Conservation (phyloP, 2,329 filamentous ascomycete genomes). For the Talaromyces atroroseus region DNA sequence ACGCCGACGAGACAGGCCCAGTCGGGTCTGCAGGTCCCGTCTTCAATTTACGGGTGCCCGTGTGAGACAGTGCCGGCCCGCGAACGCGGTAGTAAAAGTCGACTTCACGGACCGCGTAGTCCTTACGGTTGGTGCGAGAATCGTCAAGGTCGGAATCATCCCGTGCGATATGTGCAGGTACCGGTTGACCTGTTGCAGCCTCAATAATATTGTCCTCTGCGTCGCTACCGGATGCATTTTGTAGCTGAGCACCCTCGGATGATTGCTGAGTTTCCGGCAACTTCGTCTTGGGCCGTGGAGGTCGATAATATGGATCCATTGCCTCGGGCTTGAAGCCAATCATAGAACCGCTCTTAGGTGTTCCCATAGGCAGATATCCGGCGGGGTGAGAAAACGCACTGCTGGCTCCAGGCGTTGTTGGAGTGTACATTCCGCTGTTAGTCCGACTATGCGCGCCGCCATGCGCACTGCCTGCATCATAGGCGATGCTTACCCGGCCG, state of each 20-base stretch:
- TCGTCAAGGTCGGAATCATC: conserved; percentile 53
- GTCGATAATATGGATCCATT: conserved; percentile 82
- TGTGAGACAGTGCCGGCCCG: conserved; percentile 78
- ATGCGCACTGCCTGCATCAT: conserved; percentile 48
- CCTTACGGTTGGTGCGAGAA: conserved; percentile 55
- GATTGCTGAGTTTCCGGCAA: conserved; percentile 40
- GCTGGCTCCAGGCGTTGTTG: conserved; percentile 67
- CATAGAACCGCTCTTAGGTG: conserved; percentile 39
- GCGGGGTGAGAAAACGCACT: conserved; percentile 68
- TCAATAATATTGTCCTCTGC: conserved; percentile 20
- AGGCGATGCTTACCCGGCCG: conserved; percentile 46
- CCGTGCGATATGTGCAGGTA: conserved; percentile 49
- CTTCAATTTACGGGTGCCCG: conserved; percentile 75
- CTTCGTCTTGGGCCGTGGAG: conserved; percentile 65
- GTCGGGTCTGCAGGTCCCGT: conserved; percentile 94
- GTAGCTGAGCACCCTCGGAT: conserved; percentile 29
- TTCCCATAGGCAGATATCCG: conserved; percentile 45
- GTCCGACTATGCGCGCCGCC: conserved; percentile 47
- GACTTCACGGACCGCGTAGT: conserved; percentile 90
- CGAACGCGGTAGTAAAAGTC: conserved; percentile 96
- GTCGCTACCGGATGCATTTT: conserved; percentile 33
- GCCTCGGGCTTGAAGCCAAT: conserved; percentile 36
- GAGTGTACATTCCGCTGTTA: conserved; percentile 58
- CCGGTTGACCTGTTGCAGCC: conserved; percentile 41
- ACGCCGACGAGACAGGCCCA: conserved; percentile 80